phyloP scores from a whole-genome alignment of 129 eudicot species.

The Apium graveolens region DNA sequence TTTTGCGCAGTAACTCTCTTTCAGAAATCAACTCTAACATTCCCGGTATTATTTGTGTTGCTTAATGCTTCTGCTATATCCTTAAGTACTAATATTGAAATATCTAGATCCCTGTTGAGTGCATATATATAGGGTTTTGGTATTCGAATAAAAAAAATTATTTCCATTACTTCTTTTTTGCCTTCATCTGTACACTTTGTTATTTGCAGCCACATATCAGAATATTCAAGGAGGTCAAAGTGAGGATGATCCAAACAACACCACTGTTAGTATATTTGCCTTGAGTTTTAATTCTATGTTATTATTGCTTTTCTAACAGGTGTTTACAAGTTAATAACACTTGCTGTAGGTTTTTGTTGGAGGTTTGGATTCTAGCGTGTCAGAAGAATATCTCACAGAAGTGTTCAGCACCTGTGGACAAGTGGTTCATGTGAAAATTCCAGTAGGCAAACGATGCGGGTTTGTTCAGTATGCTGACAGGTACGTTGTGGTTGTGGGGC shows the following conservation, averaged over 20 bases:
- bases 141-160: neutral
- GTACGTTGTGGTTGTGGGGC: constrained; percentile 17
- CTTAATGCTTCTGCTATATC: neutral
- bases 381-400: constrained; percentile 78
- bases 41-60: neutral
- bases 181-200: constrained; percentile 22
- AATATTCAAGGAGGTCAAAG: constrained; percentile 60
- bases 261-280: constrained; percentile 68
- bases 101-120: neutral
- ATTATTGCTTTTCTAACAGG: neutral
- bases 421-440: constrained; percentile 83
- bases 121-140: neutral
- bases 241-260: constrained; percentile 90
- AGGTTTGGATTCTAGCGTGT: constrained; percentile 64
- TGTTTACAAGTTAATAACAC: neutral
- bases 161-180: neutral
- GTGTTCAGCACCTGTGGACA: constrained; percentile 69
- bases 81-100: neutral
- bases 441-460: constrained; percentile 85
- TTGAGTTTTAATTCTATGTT: neutral
- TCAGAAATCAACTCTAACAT: neutral
- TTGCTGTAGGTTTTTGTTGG: constrained; percentile 80
- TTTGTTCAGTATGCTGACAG: constrained; percentile 88
- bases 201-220: constrained; percentile 69
- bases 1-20: neutral